Evolutionary conservation across 2,329 filamentous ascomycete genomes (phyloP).

Genomic region (Verticillium isaacii): DNA sequence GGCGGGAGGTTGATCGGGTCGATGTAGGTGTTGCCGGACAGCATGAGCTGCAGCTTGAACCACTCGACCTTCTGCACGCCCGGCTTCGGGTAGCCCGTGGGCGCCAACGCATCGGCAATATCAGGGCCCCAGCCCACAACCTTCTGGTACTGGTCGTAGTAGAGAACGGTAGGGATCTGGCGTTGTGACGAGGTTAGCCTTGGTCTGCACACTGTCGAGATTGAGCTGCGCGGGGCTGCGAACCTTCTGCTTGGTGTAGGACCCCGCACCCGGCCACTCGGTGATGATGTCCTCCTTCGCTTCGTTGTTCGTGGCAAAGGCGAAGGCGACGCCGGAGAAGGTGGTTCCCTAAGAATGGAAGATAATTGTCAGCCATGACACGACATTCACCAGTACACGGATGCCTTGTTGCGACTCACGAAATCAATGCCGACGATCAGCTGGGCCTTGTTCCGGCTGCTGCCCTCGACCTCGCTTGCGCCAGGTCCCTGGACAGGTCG

Average conservation of each 20-base stretch:
- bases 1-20: constrained; percentile 98
- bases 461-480: constrained; percentile 77
- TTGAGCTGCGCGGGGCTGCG: constrained; percentile 5
- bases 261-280: constrained; percentile 96
- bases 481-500: constrained; percentile 19
- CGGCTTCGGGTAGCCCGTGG: constrained; percentile 94
- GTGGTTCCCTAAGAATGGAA: constrained; percentile 69
- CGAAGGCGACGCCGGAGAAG: constrained; percentile 95
- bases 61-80: constrained; percentile 99
- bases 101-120: constrained; percentile 92
- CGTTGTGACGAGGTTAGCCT: not conserved
- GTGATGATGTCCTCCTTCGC: constrained; percentile 98
- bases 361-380: not conserved
- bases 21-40: constrained; percentile 98
- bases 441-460: constrained; percentile 88
- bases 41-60: constrained; percentile 99
- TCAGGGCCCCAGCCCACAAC: constrained; percentile 99
- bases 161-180: constrained; percentile 97
- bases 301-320: constrained; percentile 95
- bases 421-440: constrained; percentile 99
- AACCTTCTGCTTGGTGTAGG: constrained; percentile 98
- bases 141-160: constrained; percentile 99
- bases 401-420: constrained; percentile 48
- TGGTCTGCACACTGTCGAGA: not conserved
- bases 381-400: not conserved